phyloP scores from a whole-genome alignment of 116 monocot species.

The Trichopus zeylanicus region DNA sequence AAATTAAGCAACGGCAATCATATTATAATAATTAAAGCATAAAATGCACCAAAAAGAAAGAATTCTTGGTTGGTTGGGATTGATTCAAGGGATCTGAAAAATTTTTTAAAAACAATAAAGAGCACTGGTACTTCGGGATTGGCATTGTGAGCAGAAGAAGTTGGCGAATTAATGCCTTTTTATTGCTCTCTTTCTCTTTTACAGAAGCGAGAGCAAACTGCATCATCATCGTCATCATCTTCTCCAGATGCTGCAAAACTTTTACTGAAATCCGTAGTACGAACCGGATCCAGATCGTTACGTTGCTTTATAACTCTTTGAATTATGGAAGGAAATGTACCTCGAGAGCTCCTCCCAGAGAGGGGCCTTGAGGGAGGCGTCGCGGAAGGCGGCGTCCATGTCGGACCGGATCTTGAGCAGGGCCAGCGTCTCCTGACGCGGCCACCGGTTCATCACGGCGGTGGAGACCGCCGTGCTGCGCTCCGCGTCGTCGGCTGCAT shows the following conservation, averaged over 20 bases:
- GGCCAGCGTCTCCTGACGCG: constrained; percentile 70
- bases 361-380: constrained; percentile 82
- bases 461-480: constrained; percentile 20
- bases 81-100: constrained; percentile 53
- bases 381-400: constrained; percentile 85
- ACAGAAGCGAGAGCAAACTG: background rate
- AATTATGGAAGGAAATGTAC: no score
- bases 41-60: no score
- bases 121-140: no score
- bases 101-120: constrained; percentile 3
- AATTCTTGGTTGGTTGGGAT: constrained; percentile 55
- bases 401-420: constrained; percentile 92
- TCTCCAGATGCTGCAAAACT: no score
- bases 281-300: constrained; percentile 18
- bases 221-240: no score
- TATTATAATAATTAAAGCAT: background rate
- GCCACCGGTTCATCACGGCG: constrained; percentile 95
- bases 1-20: background rate
- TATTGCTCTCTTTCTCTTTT: constrained; percentile 1
- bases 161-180: no score
- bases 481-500: constrained; percentile 33
- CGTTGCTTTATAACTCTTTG: no score
- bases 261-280: constrained; percentile 54
- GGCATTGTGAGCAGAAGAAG: no score
- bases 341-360: constrained; percentile 95